Base-by-base conservation (phyloP, 805 yeast species). In the Wickerhamiella alocasiicola region DNA sequence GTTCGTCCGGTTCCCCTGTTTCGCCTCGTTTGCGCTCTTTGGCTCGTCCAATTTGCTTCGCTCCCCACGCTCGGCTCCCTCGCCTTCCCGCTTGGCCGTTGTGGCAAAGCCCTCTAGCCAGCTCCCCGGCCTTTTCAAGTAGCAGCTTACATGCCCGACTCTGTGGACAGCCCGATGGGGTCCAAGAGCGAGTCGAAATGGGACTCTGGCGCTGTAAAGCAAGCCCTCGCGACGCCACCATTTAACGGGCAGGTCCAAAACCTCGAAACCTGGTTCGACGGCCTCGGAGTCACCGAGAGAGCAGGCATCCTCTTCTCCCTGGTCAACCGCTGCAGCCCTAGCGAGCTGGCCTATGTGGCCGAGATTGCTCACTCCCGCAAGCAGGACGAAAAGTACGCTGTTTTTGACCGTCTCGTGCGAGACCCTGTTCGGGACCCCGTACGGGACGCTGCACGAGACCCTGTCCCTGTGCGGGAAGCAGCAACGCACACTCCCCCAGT, bases 191-290 rank as follows among this genome's bases (percentile, higher is more conserved):
- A 31, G 31, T 11, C 23, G 36, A 27, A 27, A n/a, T 17, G 33
- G 24, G 41, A 28, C 13, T 6, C 28, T 9, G 36, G 18, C 15
- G 36, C 13, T 11, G 23, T 33, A 24, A 25, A 29, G 33, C 35
- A 20, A n/a, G 33, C 21, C 3, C 23, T 57, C 50, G 55, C 61
- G 17, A 47, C 56, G 21, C 56, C 52, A 21, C 41, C 48, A 12
- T 45, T 55, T 33, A 52, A 52, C 35, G 55, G 56, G 21, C 64
- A 62, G 45, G 53, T 62, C 21, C 42, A 46, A 32, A 56, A 61
- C 25, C 52, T 63, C 43, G 66, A 60, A 47, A 53, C 55, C 39
- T 64, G 69, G 69, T 64, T 61, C 48, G 55, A 59, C 29, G 54
- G 55, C 25, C 55, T 64, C 24, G 49, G 54, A 35, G 55, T 55